Conservation (phyloP, 768 basidiomycete species). For the Naganishia friedmannii region DNA sequence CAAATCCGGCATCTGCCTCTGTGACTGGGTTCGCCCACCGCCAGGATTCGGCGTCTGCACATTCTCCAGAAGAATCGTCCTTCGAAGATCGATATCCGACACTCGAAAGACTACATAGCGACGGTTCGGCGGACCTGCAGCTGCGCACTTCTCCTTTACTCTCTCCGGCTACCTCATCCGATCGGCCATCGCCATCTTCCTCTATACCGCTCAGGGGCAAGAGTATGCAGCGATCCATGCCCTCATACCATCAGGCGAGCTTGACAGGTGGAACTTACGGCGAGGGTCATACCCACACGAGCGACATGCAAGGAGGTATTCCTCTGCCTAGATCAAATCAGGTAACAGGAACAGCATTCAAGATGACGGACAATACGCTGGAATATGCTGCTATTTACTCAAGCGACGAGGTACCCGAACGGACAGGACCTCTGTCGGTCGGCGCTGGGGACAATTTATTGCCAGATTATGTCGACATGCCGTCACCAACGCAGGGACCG, state of each 20-base stretch:
- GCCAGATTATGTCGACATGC: slow-evolving; percentile 28
- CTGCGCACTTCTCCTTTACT: background rate
- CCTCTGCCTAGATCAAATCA: slow-evolving; percentile 40
- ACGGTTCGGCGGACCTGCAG: slow-evolving; percentile 24
- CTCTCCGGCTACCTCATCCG: slow-evolving; percentile 6
- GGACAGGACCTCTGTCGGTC: background rate
- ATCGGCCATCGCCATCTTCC: background rate
- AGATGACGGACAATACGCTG: slow-evolving; percentile 2
- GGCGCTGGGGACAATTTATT: slow-evolving; percentile 1
- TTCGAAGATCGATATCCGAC: slow-evolving; percentile 79
- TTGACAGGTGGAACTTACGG: slow-evolving; percentile 43
- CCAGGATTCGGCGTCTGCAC: background rate
- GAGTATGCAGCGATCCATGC: slow-evolving; percentile 2
- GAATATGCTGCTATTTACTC: background rate
- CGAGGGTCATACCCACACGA: slow-evolving; percentile 23
- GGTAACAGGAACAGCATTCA: slow-evolving; percentile 51
- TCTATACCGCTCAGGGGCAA: slow-evolving; percentile 2
- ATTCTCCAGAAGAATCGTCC: slow-evolving; percentile 35
- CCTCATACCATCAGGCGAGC: slow-evolving; percentile 29
- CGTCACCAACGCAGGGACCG: slow-evolving; percentile 23
- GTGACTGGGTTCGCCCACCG: background rate
- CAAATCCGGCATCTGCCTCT: background rate
- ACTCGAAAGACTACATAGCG: slow-evolving; percentile 64
- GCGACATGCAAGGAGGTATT: slow-evolving; percentile 4
- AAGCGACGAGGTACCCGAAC: background rate